Base-by-base conservation (phyloP, 768 basidiomycete genomes). In the Hygrophorus pudorinus region DNA sequence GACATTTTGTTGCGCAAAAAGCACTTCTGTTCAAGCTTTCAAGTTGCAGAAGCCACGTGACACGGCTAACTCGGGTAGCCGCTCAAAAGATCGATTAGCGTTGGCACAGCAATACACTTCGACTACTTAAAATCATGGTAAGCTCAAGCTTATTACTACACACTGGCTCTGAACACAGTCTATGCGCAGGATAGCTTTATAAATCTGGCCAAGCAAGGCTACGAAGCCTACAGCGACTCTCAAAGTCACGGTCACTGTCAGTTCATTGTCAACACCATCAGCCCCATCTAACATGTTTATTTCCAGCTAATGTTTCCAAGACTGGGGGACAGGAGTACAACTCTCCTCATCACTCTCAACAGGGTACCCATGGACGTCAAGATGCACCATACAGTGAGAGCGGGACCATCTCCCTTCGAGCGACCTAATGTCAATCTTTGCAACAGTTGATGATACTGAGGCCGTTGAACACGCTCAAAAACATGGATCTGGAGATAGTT, bases 241-340 rank as follows among this genome's bases (percentile, higher is more conserved):
- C 72, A 77, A 12, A 60, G 71, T 72, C 11, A 50, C 57, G 62
- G 48, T 48, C 40, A 24, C 27, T 14, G 24, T 30, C 11, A n/a
- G 5, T 27, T 14, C 10, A 18, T 5, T 32, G 9, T 14, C 17
- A 4, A 17, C 5, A 11, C 13, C 13, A 41, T 35, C 27, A 30
- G 28, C 10, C 28, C 18, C 29, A 30, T 41, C 21, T 36, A 31
- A 32, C 13, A 24, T 4, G 11, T 24, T 45, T 43, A 34, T 24
- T 49, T 13, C 38, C 14, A 76, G 75, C 66, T 33, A 55, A 68
- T 42, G 66, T 65, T 39, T 60, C 51, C 38, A 75, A 70, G 68
- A 79, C 81, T 3, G 82, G 82, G 11, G 83, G 83, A 2, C 65
- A 69, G 2, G 75, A 83, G 54, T 78, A 70, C 55, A 84, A 81